Evolutionary conservation across 1,139 yeast species (phyloP).

Genomic region (Hemisphaericaspora xylofermentans): DNA sequence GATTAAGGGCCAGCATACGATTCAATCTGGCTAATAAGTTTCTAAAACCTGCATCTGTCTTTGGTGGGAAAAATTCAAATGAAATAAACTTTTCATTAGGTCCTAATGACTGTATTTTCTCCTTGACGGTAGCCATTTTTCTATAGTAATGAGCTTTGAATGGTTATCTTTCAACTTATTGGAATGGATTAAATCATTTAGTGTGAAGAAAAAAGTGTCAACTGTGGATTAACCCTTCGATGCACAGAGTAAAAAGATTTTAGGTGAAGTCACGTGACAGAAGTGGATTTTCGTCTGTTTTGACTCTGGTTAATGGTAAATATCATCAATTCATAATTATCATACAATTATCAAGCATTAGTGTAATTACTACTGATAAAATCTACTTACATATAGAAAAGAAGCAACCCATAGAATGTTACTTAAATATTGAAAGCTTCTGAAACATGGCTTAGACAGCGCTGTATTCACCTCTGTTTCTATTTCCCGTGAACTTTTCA

Average conservation of each 20-base stretch:
- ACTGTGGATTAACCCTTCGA: no score
- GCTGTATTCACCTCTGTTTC: constrained; percentile 82
- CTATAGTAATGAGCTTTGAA: not conserved
- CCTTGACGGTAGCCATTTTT: constrained; percentile 24
- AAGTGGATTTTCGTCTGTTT: not conserved
- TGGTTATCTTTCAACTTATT: no score
- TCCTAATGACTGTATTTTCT: constrained; percentile 50
- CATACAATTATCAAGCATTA: no score
- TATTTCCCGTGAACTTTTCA: constrained; percentile 66
- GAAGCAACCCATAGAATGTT: not conserved
- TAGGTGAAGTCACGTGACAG: not conserved
- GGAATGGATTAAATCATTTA: no score
- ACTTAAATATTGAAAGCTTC: not conserved
- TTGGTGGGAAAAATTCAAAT: constrained; percentile 95
- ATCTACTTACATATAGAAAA: not conserved
- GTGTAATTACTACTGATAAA: no score
- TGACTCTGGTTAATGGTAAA: not conserved
- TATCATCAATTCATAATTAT: no score
- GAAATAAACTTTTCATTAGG: constrained; percentile 69
- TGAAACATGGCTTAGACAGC: constrained; percentile 56
- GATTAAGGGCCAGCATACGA: constrained; percentile 86
- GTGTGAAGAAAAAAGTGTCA: not conserved
- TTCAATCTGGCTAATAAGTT: constrained; percentile 82
- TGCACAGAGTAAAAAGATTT: no score
- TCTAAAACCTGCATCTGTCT: constrained; percentile 82